These are phyloP conservation scores for Trichoderma lentiforme DNA, from an alignment of 2,329 filamentous ascomycete species.

Conservation along the genomic window DNA sequence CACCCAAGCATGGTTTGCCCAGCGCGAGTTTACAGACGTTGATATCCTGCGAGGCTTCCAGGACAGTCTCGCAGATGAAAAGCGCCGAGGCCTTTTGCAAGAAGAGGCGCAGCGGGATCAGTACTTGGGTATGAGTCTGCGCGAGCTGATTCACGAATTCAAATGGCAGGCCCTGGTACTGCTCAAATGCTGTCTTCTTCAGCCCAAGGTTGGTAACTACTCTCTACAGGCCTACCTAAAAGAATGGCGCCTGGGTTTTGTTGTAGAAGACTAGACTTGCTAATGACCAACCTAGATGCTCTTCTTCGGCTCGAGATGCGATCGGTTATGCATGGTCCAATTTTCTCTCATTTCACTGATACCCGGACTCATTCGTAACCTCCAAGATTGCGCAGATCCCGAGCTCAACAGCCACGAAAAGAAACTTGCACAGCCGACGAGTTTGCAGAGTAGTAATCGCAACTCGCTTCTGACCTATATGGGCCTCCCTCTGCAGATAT, in stretches of 20 bases:
- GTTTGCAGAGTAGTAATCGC: conserved; percentile 86
- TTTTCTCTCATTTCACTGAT: conserved; percentile 95
- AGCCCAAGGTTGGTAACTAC: conserved; percentile 71
- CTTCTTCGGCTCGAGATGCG: conserved; percentile 96
- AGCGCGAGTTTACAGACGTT: conserved; percentile 85
- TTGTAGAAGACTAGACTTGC: background rate
- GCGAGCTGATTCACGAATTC: conserved; percentile 91
- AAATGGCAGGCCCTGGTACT: conserved; percentile 91
- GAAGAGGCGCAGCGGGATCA: conserved; percentile 76
- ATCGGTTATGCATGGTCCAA: conserved; percentile 95
- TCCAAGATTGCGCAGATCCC: conserved; percentile 96
- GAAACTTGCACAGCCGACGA: conserved; percentile 72
- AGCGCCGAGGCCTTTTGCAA: conserved; percentile 52
- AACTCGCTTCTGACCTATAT: conserved; percentile 88
- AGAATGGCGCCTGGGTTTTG: background rate
- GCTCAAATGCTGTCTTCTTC: conserved; percentile 87
- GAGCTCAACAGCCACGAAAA: conserved; percentile 81
- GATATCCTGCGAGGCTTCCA: conserved; percentile 90
- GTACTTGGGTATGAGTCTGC: conserved; percentile 81
- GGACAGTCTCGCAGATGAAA: conserved; percentile 74
- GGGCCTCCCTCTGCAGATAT: conserved; percentile 91
- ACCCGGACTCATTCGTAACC: conserved; percentile 81
- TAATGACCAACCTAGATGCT: conserved; percentile 67
- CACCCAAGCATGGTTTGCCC: conserved; percentile 93
- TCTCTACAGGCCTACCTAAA: background rate